A percentile compares a stretch with the other conserved stretches of the same genome.
Conservation (phyloP, 345 rosid species). For the Heritiera littoralis region DNA sequence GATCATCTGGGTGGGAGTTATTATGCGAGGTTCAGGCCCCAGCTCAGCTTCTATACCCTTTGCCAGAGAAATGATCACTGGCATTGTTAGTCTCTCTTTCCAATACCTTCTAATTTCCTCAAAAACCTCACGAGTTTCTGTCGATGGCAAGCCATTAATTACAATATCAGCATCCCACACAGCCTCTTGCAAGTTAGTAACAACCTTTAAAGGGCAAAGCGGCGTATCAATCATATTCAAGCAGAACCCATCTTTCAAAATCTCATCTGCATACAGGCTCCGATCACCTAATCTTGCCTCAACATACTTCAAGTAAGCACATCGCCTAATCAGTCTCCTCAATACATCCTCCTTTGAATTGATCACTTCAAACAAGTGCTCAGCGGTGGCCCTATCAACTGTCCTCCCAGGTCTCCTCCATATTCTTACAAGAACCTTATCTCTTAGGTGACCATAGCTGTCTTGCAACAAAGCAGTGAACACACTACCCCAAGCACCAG, state of each 20-base stretch:
- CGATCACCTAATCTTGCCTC: constrained; percentile 97
- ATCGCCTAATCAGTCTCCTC: constrained; percentile 89
- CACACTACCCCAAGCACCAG: constrained; percentile 99
- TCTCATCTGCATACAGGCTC: constrained; percentile 83
- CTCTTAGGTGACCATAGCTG: constrained; percentile 75
- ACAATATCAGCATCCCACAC: constrained; percentile 99
- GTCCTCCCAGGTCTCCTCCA: constrained; percentile 91
- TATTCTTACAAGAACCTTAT: constrained; percentile 83
- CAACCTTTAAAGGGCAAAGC: constrained; percentile 88
- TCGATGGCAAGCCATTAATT: constrained; percentile 93
- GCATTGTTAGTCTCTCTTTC: constrained; percentile 80
- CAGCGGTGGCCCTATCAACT: constrained; percentile 74
- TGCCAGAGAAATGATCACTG: constrained; percentile 79
- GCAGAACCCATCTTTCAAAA: constrained; percentile 95
- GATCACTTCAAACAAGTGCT: constrained; percentile 96
- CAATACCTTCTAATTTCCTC: constrained; percentile 86
- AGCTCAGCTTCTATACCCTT: constrained; percentile 93
- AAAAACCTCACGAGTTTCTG: constrained; percentile 78
- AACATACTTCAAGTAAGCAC: constrained; percentile 92
- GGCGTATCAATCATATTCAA: constrained; percentile 95
- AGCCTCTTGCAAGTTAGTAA: constrained; percentile 93
- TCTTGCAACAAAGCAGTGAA: constrained; percentile 90
- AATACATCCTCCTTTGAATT: constrained; percentile 89
- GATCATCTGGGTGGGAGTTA: constrained; percentile 95
- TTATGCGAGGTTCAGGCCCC: constrained; percentile 72